Evolutionary conservation across 1,139 yeast species (phyloP), one percentile per base, ranked within the genome.

Genomic region (Chernovozyma aurita): DNA sequence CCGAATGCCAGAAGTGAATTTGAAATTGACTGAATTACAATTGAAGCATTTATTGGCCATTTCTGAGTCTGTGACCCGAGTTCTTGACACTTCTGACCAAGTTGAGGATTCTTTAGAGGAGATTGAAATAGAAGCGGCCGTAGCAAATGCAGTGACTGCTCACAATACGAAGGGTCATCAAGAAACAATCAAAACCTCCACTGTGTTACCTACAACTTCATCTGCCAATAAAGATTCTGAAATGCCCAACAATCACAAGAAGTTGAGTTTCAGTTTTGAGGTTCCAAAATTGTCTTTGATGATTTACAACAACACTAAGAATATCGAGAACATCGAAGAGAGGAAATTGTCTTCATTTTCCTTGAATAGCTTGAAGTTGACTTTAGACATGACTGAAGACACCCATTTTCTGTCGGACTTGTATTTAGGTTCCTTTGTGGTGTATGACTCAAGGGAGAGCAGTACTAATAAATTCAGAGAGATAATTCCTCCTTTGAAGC

Each of bases 11-110:
- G 85, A 85, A 17, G 68, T 85, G 16, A 75, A 78, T 34, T 64
- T 87, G 45, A 70, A 74, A 22, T 59, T 92, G 40, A 85, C 97
- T 0, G 97, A 92, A 46, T 57, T 78, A 28, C 98, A 94, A 58
- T 65, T 85, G 32, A 63, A 70, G 25, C 80, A 77, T 47, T 53
- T 90, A 37, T 54, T 78, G 48, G 64, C 70, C 15, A 62, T 90
- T 33, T 63, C 76, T 3, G 76, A 74, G 34, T 71, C 81, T 1
- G 55, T 90, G 1, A 67, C 85, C 0, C 61, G 71, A 22, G 84
- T 85, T 0, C 73, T 84, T 37, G 58, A 60, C 15, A 61, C 59
- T 18, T 55, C 60, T n/a, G 58, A 67, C 24, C 59, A 62, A 1
- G 67, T 53, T 11, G 49, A 59, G 3, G 60, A 60, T 0, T 52